Base-by-base conservation (phyloP, 805 yeast species). In the Grigorovia jiainica region DNA sequence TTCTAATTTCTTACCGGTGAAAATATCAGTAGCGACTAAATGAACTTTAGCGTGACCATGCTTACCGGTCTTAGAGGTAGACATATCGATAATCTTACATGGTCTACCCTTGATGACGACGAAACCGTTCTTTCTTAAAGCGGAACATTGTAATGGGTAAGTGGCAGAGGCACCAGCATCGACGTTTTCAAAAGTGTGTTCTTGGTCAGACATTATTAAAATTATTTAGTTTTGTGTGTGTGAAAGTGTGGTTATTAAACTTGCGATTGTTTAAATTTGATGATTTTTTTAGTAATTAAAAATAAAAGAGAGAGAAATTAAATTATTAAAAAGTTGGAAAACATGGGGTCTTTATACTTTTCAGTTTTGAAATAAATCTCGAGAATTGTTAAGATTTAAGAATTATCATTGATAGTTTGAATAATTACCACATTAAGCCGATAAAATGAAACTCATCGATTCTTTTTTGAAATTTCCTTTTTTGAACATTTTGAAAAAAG, bases 11-110 rank as follows among this genome's bases (percentile, higher is more conserved):
- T 90, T 90, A 73, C 84, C 82, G 64, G 97, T 89, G 89, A 89
- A 89, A 71, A 89, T 89, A 72, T 89, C 97, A 63, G 82, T 82
- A 68, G 97, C 97, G 58, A 90, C 96, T 75, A 89, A 78, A 75
- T 89, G 97, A 72, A 89, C 97, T 82, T 89, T 89, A 71, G 97
- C 97, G 90, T 89, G 97, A 76, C 97, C 97, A 84, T 89, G 97
- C 96, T 89, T 89, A 75, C 97, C 97, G 61, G 97, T 89, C 83
- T 89, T 89, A 65, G 97, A 89, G 67, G 97, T 89, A 52, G 97
- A 89, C 97, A 89, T 89, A 72, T 90, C 97, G 64, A 89, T 92
- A 71, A 89, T 90, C 80, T 89, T 89, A 80, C 97, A 90, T 68
- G 97, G 97, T 80, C 97, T 92, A 66, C 84, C 76, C 79, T 90